These are phyloP conservation scores for Ochromonas danica DNA, from an alignment of 108 stramenopile genomes.

Conservation along the genomic window DNA sequence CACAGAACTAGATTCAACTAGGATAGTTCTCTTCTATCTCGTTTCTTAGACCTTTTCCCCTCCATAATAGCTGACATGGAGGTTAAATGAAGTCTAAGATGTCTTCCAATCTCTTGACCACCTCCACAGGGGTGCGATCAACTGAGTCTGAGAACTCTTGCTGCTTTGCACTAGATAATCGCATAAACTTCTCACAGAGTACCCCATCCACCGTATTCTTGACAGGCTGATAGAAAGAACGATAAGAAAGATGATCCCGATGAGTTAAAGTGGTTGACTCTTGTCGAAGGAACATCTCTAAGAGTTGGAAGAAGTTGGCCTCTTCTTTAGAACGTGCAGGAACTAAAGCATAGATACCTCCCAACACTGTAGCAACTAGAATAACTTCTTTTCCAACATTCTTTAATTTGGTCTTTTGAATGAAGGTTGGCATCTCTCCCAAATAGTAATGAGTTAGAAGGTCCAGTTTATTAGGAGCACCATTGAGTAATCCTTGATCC, in stretches of 20 bases:
- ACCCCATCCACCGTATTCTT: slow-evolving; percentile 94
- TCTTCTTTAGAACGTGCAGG: slow-evolving; percentile 75
- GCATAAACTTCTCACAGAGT: slow-evolving; percentile 80
- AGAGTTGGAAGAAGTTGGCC: slow-evolving; percentile 85
- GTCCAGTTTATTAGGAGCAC: slow-evolving; percentile 78
- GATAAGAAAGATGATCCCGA: slow-evolving; percentile 86
- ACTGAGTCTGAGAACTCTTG: slow-evolving; percentile 77
- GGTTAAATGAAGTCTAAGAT: slow-evolving; percentile 37
- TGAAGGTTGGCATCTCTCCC: slow-evolving; percentile 21
- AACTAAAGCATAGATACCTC: slow-evolving; percentile 73
- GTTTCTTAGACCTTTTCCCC: no score
- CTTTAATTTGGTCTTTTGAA: background rate
- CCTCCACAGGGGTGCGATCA: slow-evolving; percentile 78
- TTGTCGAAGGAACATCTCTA: slow-evolving; percentile 79
- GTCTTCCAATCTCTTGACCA: slow-evolving; percentile 89
- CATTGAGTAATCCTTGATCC: slow-evolving; percentile 66
- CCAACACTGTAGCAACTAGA: background rate
- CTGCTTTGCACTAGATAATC: slow-evolving; percentile 70
- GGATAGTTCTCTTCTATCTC: no score
- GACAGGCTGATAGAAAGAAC: slow-evolving; percentile 84
- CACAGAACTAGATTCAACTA: no score
- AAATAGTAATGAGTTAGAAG: slow-evolving; percentile 28
- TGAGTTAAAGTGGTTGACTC: slow-evolving; percentile 70
- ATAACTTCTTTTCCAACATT: background rate
- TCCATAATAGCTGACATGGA: no score